Evolutionary conservation across 805 yeast species (phyloP), one percentile per base, ranked within the genome.

Genomic region (Ogataea kodamae): DNA sequence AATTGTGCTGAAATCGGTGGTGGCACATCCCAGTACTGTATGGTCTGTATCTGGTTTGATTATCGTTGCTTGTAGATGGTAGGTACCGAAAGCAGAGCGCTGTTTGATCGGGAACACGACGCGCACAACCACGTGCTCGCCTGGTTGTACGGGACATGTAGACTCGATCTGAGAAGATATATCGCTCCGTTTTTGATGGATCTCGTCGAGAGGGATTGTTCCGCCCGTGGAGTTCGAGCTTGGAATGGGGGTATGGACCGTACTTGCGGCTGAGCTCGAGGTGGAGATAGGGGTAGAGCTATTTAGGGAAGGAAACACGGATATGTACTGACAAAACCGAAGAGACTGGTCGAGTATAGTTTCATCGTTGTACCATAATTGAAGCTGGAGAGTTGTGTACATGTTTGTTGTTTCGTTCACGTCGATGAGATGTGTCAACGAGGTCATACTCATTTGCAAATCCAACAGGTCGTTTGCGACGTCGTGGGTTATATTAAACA

Each of bases 1-100:
- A 6, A 54, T 64, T 0, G 81, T 79, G 1, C 82, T 73, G 5
- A 73, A 67, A 42, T 65, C 64, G 5, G 70, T 54, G 11, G 54
- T 46, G 13, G 67, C 54, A 41, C 85, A 80, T 2, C 74, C 76
- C 8, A 78, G 47, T 3, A 64, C 39, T 2, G 48, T 33, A 12
- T 67, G 62, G 6, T 49, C 40, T 2, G 47, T 52, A 33, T 62
- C 64, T 29, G 72, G 67, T 14, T 64, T 54, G 12, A 73, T 54
- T 7, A 74, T 55, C 3, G 69, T 50, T 40, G 74, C 64, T 22
- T 50, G 40, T 6, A 67, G 63, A 4, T 59, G 51, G 44, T 68
- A 74, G 1, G 77, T 65, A 0, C 78, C 78, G 32, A 73, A 55
- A 5, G 54, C 51, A 10, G 64, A 61, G 10, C 49, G 35, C 5